These are phyloP conservation scores for Lachnellula willkommii DNA, from an alignment of 2,329 filamentous ascomycete genomes.

Conservation along the genomic window DNA sequence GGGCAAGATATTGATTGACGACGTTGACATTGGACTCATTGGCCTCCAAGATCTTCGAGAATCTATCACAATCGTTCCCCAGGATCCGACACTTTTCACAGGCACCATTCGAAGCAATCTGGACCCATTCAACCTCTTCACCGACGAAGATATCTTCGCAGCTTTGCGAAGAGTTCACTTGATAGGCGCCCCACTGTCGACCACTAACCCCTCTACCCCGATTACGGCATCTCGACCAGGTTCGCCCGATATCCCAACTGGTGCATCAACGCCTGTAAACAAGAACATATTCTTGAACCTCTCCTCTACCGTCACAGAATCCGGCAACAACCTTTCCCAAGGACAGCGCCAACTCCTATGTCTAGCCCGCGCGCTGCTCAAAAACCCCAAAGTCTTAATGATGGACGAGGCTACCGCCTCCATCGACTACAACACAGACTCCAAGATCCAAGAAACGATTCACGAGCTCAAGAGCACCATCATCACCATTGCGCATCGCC, in stretches of 20 bases:
- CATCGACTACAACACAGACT: constrained; percentile 93
- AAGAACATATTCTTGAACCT: constrained; percentile 94
- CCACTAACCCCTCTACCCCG: constrained; percentile 30
- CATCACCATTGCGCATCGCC: constrained; percentile 89
- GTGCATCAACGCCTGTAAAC: constrained; percentile 51
- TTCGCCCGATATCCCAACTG: constrained; percentile 28
- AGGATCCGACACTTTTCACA: constrained; percentile 91
- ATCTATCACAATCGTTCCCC: constrained; percentile 93
- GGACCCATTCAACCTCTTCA: constrained; percentile 85
- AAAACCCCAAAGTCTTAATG: constrained; percentile 85
- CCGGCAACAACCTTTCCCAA: constrained; percentile 89
- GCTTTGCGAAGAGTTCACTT: constrained; percentile 85
- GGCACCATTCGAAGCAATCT: constrained; percentile 89
- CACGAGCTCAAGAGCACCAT: constrained; percentile 90
- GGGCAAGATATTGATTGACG: constrained; percentile 86
- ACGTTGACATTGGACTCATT: constrained; percentile 82
- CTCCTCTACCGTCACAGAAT: constrained; percentile 77
- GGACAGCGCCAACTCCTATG: constrained; percentile 93
- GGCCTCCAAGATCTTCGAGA: constrained; percentile 90
- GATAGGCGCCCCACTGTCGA: constrained; percentile 49
- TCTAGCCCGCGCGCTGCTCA: constrained; percentile 86
- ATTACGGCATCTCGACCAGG: constrained; percentile 28
- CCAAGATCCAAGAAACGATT: constrained; percentile 94
- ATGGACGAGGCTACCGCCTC: constrained; percentile 99
- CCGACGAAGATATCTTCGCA: constrained; percentile 83